A percentile compares a stretch with the other conserved stretches of the same genome.
Conservation (phyloP, 83 land plant species). For the Diphasiastrum complanatum region DNA sequence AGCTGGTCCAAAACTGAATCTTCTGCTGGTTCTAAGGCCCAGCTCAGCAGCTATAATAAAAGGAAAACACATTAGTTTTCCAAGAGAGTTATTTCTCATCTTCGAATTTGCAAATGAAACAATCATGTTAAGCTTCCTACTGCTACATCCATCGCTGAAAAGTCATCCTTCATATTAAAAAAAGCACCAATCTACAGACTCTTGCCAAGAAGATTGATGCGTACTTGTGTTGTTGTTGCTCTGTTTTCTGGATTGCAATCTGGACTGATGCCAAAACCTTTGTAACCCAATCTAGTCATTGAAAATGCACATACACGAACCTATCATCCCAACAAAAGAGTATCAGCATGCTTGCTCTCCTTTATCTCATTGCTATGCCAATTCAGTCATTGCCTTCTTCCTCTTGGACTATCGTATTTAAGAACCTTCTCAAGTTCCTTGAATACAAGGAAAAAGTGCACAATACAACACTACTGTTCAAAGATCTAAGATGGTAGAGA, state of each 20-base stretch:
- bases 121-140: too few species aligned
- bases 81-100: neutral
- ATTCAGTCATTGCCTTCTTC: neutral
- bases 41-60: conserved; percentile 69
- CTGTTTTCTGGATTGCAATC: conserved; percentile 76
- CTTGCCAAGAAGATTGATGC: neutral
- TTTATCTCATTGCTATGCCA: neutral
- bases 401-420: too few species aligned
- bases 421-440: neutral
- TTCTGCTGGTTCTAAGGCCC: conserved; percentile 96
- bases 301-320: conserved; percentile 91
- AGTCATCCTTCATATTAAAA: neutral
- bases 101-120: too few species aligned
- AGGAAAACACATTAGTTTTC: neutral
- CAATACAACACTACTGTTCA: neutral
- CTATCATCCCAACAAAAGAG: conserved; percentile 34
- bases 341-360: too few species aligned
- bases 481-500: neutral
- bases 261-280: conserved; percentile 84
- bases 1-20: conserved; percentile 67
- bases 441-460: neutral
- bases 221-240: conserved; percentile 68
- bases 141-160: too few species aligned
- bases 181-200: neutral
- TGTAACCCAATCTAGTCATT: conserved; percentile 43